phyloP scores from a whole-genome alignment of 2,329 filamentous ascomycete species.

The Colletotrichum sp. region DNA sequence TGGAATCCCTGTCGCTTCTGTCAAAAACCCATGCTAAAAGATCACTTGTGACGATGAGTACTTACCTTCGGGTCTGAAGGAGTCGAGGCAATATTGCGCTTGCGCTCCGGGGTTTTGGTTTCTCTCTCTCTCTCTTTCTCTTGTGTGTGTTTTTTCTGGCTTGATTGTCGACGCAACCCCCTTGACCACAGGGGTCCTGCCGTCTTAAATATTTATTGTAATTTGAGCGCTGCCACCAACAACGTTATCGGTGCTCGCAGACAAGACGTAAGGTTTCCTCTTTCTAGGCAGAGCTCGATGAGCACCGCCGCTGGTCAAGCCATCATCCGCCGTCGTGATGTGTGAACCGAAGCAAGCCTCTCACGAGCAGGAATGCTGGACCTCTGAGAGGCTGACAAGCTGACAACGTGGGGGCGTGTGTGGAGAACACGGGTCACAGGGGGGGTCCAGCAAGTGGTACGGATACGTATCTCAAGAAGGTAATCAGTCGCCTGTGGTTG shows the following conservation, averaged over 20 bases:
- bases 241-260: background rate
- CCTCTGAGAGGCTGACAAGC: conserved; percentile 5
- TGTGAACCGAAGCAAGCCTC: background rate
- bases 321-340: background rate
- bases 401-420: background rate
- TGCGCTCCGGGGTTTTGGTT: background rate
- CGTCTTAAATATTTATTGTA: background rate
- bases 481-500: conserved; percentile 7
- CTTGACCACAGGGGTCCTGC: background rate
- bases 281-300: background rate
- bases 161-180: background rate
- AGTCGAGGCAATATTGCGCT: background rate
- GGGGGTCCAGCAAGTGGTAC: background rate
- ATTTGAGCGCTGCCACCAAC: background rate
- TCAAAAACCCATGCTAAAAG: conserved; percentile 4
- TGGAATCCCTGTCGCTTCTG: conserved; percentile 13
- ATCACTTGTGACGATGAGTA: background rate
- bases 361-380: background rate
- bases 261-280: background rate
- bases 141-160: background rate
- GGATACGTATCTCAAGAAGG: background rate
- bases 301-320: background rate
- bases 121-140: background rate
- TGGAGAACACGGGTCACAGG: background rate
- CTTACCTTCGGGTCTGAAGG: background rate